These are phyloP conservation scores for Russula vinacea DNA, from an alignment of 768 basidiomycete species.

Conservation along the genomic window DNA sequence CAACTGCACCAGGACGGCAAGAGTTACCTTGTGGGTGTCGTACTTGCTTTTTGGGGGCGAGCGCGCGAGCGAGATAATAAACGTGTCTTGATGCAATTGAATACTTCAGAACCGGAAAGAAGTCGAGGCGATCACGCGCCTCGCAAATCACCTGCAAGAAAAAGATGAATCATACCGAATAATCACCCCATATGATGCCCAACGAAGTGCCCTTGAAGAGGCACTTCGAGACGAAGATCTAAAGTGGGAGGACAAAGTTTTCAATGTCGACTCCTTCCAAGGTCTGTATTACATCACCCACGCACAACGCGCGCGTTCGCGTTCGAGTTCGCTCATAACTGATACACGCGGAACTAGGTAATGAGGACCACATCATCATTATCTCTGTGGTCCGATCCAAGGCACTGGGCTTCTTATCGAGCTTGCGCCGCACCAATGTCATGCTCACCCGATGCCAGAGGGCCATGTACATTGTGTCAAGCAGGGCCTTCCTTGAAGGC, in stretches of 20 bases:
- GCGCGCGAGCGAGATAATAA: background rate
- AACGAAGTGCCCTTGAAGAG: conserved; percentile 57
- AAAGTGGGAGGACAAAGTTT: conserved; percentile 63
- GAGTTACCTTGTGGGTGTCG: conserved; percentile 9
- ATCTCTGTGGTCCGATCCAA: conserved; percentile 66
- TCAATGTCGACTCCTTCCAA: conserved; percentile 80
- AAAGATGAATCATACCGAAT: conserved; percentile 53
- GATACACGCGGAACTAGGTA: conserved; percentile 49
- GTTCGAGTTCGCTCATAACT: background rate
- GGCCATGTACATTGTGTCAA: conserved; percentile 74
- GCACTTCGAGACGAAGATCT: conserved; percentile 50
- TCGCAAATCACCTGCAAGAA: conserved; percentile 56
- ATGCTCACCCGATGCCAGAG: conserved; percentile 80
- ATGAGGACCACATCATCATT: conserved; percentile 77
- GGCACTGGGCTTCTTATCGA: conserved; percentile 64
- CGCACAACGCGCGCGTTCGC: background rate
- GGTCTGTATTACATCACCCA: conserved; percentile 41
- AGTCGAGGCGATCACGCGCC: conserved; percentile 49
- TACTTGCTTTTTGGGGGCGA: background rate
- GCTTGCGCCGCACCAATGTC: conserved; percentile 73
- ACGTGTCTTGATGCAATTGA: background rate
- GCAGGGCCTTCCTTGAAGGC: conserved; percentile 55
- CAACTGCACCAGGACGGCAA: conserved; percentile 19
- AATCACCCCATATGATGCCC: conserved; percentile 80
- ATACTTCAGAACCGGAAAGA: conserved; percentile 61